A percentile compares a stretch with the other conserved stretches of the same genome.
Evolutionary conservation across 164 flowering plant genomes (phyloP).

Genomic region (Dillenia turbinata): DNA sequence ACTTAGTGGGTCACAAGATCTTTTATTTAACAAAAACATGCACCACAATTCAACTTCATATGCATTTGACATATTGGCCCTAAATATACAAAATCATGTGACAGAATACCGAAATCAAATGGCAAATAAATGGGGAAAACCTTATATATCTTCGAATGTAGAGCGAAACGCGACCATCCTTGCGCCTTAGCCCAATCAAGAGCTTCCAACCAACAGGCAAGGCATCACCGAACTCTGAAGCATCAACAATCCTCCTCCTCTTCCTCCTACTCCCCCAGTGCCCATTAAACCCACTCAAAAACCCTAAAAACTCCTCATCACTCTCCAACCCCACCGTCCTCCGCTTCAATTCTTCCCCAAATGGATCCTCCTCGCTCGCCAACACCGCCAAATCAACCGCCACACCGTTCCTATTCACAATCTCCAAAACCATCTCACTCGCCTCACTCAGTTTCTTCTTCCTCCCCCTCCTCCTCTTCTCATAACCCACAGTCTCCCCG

Average conservation of each 20-base stretch:
- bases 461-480: conserved; percentile 34
- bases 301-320: conserved; percentile 40
- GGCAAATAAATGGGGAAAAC: conserved; percentile 4
- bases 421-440: conserved; percentile 6
- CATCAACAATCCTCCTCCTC: conserved; percentile 56
- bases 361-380: conserved; percentile 31
- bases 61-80: too few species aligned
- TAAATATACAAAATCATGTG: too few species aligned
- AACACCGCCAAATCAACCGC: conserved; percentile 34
- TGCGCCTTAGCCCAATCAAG: conserved; percentile 40
- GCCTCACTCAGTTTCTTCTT: conserved; percentile 14
- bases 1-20: too few species aligned
- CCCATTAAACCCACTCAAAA: conserved; percentile 44
- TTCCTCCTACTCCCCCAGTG: conserved; percentile 62
- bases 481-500: too few species aligned
- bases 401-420: conserved; percentile 19
- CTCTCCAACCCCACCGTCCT: conserved; percentile 40
- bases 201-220: conserved; percentile 63
- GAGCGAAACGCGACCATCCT: conserved; percentile 36
- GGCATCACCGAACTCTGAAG: conserved; percentile 32
- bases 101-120: too few species aligned
- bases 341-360: conserved; percentile 37
- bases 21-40: too few species aligned
- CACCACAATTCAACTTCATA: too few species aligned
- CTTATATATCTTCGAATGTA: conserved; percentile 46